Percentiles rank a stretch among this genome's conserved stretches.
phyloP scores from a whole-genome alignment of 192 early-diverging fungal species.

The Jimgerdemannia flammicorona region DNA sequence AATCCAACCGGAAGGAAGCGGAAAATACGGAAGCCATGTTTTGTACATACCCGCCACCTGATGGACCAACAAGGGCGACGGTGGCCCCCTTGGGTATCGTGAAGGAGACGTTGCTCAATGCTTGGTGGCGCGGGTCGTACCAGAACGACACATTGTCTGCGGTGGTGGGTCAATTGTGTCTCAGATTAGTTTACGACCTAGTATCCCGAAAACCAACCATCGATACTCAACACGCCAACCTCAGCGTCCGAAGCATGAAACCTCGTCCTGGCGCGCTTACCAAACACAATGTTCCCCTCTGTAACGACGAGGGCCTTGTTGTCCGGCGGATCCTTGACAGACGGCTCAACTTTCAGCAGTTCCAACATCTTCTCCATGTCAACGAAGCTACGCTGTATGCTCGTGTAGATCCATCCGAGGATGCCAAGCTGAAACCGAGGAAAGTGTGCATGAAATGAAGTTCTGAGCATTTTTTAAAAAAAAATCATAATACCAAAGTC shows the following conservation, averaged over 20 bases:
- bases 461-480: neutral
- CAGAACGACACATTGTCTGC: constrained; percentile 67
- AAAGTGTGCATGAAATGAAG: neutral
- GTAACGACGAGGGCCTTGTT: constrained; percentile 52
- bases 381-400: constrained; percentile 88
- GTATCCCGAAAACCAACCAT: neutral
- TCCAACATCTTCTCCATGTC: constrained; percentile 99
- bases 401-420: constrained; percentile 93
- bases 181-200: too few species aligned
- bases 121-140: constrained; percentile 68
- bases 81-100: constrained; percentile 65
- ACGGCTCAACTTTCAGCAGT: constrained; percentile 62
- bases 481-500: neutral
- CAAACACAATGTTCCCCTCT: constrained; percentile 67
- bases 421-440: constrained; percentile 53
- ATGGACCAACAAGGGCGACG: constrained; percentile 76
- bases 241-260: too few species aligned
- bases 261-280: constrained; percentile 20
- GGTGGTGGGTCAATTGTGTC: neutral
- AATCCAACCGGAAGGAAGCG: too few species aligned
- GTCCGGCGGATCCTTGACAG: constrained; percentile 62
- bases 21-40: neutral
- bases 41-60: constrained; percentile 53
- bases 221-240: neutral
- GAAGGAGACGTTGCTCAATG: constrained; percentile 69